Conservation (phyloP, 129 eudicot species). For the Rutidosis leptorrhynchoides region DNA sequence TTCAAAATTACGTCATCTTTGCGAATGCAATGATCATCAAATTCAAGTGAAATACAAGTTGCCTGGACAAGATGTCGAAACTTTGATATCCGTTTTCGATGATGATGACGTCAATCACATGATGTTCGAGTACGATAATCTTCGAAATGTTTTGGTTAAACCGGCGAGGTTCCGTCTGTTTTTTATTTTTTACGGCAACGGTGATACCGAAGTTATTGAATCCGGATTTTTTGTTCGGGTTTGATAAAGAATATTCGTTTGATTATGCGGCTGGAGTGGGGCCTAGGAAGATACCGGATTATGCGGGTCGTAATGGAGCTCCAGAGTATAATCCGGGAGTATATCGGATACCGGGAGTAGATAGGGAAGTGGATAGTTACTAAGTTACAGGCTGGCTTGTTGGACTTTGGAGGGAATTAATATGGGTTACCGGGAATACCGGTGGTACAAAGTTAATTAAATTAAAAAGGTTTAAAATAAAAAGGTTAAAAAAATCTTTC, state of each 20-base stretch:
- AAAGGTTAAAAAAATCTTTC: not conserved
- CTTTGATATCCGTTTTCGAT: constrained; percentile 44
- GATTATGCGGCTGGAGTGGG: not conserved
- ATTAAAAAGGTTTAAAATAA: too few relatives aligned
- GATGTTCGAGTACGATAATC: constrained; percentile 61
- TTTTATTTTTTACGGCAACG: constrained; percentile 12
- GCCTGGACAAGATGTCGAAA: constrained; percentile 42
- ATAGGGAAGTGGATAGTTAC: constrained; percentile 17
- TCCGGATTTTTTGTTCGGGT: constrained; percentile 61
- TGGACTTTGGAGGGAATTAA: not conserved
- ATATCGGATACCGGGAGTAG: constrained; percentile 12
- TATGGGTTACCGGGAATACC: not conserved
- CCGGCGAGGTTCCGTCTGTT: constrained; percentile 49
- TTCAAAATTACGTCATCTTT: constrained; percentile 32
- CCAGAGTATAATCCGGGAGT: not conserved
- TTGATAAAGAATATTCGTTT: constrained; percentile 45
- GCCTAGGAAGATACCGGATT: constrained; percentile 5
- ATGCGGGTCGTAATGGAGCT: not conserved
- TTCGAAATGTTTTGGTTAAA: constrained; percentile 32
- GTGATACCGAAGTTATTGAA: constrained; percentile 1
- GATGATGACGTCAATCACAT: constrained; percentile 55
- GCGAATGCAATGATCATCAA: constrained; percentile 9
- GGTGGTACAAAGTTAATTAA: constrained; percentile 7
- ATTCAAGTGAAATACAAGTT: constrained; percentile 47
- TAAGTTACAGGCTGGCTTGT: constrained; percentile 12